A percentile compares a stretch with the other conserved stretches of the same genome.
Evolutionary conservation across 306 rosid genomes (phyloP).

Genomic region (Psophocarpus tetragonolobus): DNA sequence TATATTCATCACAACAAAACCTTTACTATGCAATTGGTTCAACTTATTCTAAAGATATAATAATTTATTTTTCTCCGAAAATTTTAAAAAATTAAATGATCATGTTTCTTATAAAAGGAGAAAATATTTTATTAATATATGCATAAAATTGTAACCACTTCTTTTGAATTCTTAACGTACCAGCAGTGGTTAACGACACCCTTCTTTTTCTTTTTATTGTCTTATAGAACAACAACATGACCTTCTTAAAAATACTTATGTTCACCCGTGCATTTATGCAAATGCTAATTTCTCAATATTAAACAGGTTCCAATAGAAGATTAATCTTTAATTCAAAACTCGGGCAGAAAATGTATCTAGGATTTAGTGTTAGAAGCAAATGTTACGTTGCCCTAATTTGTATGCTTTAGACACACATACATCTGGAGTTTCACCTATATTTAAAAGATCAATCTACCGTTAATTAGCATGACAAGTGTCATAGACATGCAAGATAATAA

Average conservation of each 20-base stretch:
- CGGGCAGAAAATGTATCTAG: neutral
- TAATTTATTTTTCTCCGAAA: neutral
- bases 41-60: neutral
- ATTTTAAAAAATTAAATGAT: neutral
- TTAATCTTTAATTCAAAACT: neutral
- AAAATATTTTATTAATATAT: no score
- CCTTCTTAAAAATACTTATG: neutral
- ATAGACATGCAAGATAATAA: neutral
- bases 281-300: neutral
- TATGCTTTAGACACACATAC: neutral
- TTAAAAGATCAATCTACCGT: neutral
- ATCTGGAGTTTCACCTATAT: neutral
- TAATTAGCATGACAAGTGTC: neutral
- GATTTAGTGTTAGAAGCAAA: neutral
- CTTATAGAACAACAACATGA: no score
- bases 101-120: no score
- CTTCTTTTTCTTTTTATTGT: no score
- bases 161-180: no score
- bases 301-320: neutral
- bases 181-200: no score
- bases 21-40: no score
- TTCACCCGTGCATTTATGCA: neutral
- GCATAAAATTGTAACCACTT: no score
- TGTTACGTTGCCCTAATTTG: slow-evolving; percentile 19
- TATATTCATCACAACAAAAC: neutral